Evolutionary conservation across 73 alveolate species (phyloP), one percentile per base, ranked within the genome.

Genomic region (Stentor roeselii): DNA sequence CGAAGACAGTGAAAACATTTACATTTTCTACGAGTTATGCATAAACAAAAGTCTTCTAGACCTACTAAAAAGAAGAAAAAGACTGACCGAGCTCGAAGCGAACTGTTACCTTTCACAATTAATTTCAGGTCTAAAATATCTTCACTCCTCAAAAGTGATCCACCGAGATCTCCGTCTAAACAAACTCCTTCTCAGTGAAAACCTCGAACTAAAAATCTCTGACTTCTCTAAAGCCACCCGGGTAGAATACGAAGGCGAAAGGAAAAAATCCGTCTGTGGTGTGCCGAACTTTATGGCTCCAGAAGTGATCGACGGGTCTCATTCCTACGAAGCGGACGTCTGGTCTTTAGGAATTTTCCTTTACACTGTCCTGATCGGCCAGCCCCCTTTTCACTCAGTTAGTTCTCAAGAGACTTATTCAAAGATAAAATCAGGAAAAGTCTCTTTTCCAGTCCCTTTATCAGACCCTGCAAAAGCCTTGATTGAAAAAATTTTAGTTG

Each of bases 391-490:
- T 87, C 95, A 95, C 78, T 86, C 98, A 40, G 85, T 60, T 34
- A 94, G 92, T 88, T 93, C 92, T 3, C 91, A 91, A 83, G 86
- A 91, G 15, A 93, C 97, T 21, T 95, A 92, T 82, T 82, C 86
- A 37, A 91, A 86, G 83, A 93, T 95, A 39, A 91, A 89, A 82
- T 75, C 67, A 60, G 90, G 86, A 67, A 82, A 86, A 4, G 93
- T 82, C 78, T 50, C 91, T 2, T 93, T 89, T 40, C 97, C 95
- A 31, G 98, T 93, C 15, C 41, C 80, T 30, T 21, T 67, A 21
- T 21, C 41, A 21, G 80, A 67, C 27, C 41, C 80, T 30, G 37
- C 41, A 1, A 67, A 67, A 67, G 37, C 27, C 14, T 34, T 67
- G 21, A 67, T 67, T 30, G 34, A 21, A n/a, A n/a, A 40, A 30